Base-by-base conservation (phyloP, 1,139 yeast genomes). In the Debaryomycetaceae sp. region DNA sequence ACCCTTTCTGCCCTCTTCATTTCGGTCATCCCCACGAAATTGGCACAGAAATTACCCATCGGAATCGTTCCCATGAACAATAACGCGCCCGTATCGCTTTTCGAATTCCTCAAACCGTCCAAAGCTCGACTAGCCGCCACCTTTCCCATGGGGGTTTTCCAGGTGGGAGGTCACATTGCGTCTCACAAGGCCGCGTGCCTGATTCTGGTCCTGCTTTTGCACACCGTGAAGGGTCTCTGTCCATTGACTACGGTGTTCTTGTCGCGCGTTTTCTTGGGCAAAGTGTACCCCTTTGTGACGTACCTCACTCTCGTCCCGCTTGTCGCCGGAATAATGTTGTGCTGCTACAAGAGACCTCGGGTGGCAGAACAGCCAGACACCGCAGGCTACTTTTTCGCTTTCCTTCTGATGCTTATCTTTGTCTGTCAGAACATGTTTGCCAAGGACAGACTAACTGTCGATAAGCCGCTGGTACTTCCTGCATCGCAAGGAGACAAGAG, bases 361-460 rank as follows among this genome's bases (percentile, higher is more conserved):
- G 28, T 33, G 16, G 24, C 20, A 26, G 13, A n/a, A 6, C 29
- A 36, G 4, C n/a, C 7, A 7, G 11, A 10, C 6, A 10, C 18
- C 10, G 50, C 62, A 27, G 96, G 97, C 0, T 59, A 86, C 31
- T 25, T 70, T 11, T 83, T 73, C 53, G 95, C 96, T 2, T 73
- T 82, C 35, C 43, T 78, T 22, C 82, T 95, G 13, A 81, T 87
- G 76, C 46, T 82, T 26, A 82, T 86, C 30, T 87, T 87, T 56
- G 97, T 87, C 13, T 66, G 85, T 12, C 97, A 87, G 49, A 87
- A 87, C 53, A 83, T 87, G 42, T 86, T 83, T 57, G 90, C 95
- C 28, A 87, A 87, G 52, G 76, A 73, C 40, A 71, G 85, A 33
- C 59, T 87, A 32, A 83, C 95, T 4, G 41, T 49, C 27, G 57